Evolutionary conservation across 108 stramenopile genomes (phyloP).

Genomic region (Cylindrotheca fusiformis): DNA sequence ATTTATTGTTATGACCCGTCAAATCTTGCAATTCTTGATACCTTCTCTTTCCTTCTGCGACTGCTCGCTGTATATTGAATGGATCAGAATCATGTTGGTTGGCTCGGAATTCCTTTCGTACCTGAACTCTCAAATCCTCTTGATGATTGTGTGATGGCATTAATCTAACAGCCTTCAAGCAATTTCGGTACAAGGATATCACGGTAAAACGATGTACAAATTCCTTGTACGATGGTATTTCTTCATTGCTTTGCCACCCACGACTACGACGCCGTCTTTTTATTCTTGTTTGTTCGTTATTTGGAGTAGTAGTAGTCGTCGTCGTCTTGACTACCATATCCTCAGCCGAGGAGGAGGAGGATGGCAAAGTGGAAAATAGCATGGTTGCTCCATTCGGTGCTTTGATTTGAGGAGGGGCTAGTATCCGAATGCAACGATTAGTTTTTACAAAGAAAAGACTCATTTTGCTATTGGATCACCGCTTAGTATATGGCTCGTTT

Average conservation of each 20-base stretch:
- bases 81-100: conserved; percentile 51
- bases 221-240: conserved; percentile 65
- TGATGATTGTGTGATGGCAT: conserved; percentile 38
- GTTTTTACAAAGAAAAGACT: too few relatives aligned
- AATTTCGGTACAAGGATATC: conserved; percentile 59
- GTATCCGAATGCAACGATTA: too few relatives aligned
- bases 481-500: too few relatives aligned
- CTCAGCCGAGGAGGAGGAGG: too few relatives aligned
- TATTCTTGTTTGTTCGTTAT: too few relatives aligned
- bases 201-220: conserved; percentile 70
- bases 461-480: too few relatives aligned
- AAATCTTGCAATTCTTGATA: conserved; percentile 51
- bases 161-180: conserved; percentile 43
- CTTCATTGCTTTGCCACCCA: background rate
- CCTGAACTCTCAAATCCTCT: conserved; percentile 22
- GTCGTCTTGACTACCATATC: too few relatives aligned
- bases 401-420: too few relatives aligned
- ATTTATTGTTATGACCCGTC: conserved; percentile 43
- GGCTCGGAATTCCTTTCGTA: conserved; percentile 46
- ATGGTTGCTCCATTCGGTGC: too few relatives aligned
- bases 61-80: conserved; percentile 44
- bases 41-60: conserved; percentile 56
- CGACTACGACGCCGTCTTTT: conserved; percentile 5
- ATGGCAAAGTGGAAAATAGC: too few relatives aligned
- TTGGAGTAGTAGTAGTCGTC: too few relatives aligned